Percentiles rank a stretch among this genome's conserved stretches.
Conservation (phyloP, 2,329 filamentous ascomycete species). For the Hysterium pulicare region DNA sequence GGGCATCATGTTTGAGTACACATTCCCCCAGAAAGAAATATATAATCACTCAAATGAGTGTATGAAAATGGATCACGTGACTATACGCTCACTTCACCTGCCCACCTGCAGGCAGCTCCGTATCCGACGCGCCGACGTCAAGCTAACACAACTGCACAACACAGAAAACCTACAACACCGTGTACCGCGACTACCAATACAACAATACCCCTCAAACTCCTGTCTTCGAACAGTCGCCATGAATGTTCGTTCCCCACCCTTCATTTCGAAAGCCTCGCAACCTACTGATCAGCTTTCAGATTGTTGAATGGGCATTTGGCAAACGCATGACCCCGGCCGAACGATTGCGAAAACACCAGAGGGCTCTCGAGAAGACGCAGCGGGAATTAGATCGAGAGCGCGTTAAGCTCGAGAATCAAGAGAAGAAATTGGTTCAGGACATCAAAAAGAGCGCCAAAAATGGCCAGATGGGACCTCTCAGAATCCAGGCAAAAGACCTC, state of each 20-base stretch:
- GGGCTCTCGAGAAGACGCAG: slow-evolving; percentile 95
- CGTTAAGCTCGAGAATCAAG: slow-evolving; percentile 94
- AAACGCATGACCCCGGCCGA: slow-evolving; percentile 98
- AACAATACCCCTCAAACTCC: no score
- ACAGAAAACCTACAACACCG: no score
- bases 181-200: no score
- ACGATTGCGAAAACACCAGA: slow-evolving; percentile 88
- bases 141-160: no score
- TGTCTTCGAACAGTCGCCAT: slow-evolving; percentile 45
- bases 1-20: no score
- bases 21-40: no score
- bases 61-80: no score
- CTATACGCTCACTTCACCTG: no score
- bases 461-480: slow-evolving; percentile 96
- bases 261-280: neutral
- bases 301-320: slow-evolving; percentile 98
- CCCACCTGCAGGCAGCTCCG: no score
- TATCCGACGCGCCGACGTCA: no score
- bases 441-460: slow-evolving; percentile 99
- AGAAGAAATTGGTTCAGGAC: slow-evolving; percentile 92
- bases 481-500: slow-evolving; percentile 96
- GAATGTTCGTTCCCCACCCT: slow-evolving; percentile 51
- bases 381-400: slow-evolving; percentile 93
- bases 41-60: no score
- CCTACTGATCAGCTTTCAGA: slow-evolving; percentile 51